Evolutionary conservation across 2,329 filamentous ascomycete species (phyloP).

Genomic region (Thielaviopsis musarum): DNA sequence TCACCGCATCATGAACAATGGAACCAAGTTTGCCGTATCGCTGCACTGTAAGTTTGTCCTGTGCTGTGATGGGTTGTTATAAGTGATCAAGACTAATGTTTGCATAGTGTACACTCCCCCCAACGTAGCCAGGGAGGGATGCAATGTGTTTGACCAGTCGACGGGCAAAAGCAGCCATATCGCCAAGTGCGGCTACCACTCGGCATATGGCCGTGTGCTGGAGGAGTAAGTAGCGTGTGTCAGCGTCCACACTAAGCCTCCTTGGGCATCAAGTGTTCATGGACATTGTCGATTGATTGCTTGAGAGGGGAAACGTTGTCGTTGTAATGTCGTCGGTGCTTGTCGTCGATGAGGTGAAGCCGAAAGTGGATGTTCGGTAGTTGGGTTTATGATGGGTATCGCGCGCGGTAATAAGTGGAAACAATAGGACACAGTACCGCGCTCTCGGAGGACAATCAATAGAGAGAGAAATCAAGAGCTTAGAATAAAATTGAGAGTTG

Average conservation of each 20-base stretch:
- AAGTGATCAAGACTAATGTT: constrained; percentile 6
- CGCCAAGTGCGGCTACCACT: constrained; percentile 55
- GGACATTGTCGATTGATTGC: not conserved
- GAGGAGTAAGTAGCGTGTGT: constrained; percentile 19
- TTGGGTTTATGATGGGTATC: not conserved
- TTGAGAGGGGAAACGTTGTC: not conserved
- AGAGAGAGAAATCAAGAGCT: not conserved
- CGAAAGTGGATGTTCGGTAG: constrained; percentile 1
- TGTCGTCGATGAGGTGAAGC: constrained; percentile 1
- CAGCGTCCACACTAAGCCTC: not conserved
- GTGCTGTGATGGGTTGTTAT: not conserved
- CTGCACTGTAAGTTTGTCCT: constrained; percentile 44
- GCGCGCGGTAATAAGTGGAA: constrained; percentile 8
- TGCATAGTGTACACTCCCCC: constrained; percentile 63
- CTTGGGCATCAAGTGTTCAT: not conserved
- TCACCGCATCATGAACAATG: constrained; percentile 65
- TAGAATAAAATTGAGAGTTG: not conserved
- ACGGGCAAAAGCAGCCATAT: constrained; percentile 62
- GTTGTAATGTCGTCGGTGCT: not conserved
- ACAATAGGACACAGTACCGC: constrained; percentile 10
- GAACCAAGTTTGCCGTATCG: constrained; percentile 63
- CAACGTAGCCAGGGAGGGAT: constrained; percentile 69
- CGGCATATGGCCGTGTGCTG: constrained; percentile 37
- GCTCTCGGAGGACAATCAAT: not conserved
- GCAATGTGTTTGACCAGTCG: constrained; percentile 60